Evolutionary conservation across 2,329 filamentous ascomycete species (phyloP), one percentile per base, ranked within the genome.

Genomic region (Exophiala oligosperma): DNA sequence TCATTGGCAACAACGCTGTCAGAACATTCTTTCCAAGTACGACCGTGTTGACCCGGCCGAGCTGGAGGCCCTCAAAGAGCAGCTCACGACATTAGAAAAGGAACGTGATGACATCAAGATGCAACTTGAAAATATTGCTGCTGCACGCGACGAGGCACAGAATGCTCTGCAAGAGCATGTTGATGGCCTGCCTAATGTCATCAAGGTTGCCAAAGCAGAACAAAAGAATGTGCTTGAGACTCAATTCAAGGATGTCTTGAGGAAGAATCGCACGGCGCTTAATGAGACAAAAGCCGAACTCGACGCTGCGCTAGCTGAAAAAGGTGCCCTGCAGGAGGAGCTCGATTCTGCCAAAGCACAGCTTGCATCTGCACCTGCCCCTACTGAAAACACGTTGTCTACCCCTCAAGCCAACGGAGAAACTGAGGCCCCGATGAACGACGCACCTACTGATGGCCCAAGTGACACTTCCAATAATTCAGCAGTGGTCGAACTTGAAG

Each of bases 21-120:
- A 97, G 71, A 91, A 95, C 66, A 97, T 99, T 61, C 84, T 99
- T 51, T 92, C 91, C 65, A 97, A 96, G 72, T 97, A 97, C 70
- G 92, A 96, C 66, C 90, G 93, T 56, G 91, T 95, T 52, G 94
- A 99, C 70, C 93, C 94, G 44, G 91, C 90, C 2, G 93, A 97
- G 70, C 84, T 97, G 71, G 93, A 97, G 67, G 87, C 89, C 59
- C 82, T 99, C 57, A 96, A 94, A 77, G 85, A 89, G 69, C 87
- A 87, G 59, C 84, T 97, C 53, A 77, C 84, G 5, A 77, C 76
- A 1, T 76, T 92, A 9, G 81, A 91, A 70, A 76, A 79, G 29
- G 88, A 92, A 69, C 82, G 86, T 6, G 81, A 89, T 64, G 86
- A 91, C 61, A 76, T 90, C 9, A 77, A 83, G 46, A 73, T 77